Base-by-base conservation (phyloP, 441 rosid species). In the Jatropha podagrica region DNA sequence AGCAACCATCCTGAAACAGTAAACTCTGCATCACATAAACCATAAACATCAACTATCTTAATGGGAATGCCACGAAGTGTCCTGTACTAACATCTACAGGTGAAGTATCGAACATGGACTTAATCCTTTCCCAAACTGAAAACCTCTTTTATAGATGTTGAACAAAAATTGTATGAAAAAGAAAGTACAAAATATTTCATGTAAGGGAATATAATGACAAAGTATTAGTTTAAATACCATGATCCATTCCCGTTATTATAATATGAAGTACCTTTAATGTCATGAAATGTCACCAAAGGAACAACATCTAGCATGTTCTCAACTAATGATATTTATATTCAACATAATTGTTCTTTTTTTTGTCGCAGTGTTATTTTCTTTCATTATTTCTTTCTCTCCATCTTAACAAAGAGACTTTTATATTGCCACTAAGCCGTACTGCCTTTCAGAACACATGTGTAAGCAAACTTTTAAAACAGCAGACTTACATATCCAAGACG, bases 401-500 rank as follows among this genome's bases (percentile, higher is more conserved):
- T 32, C 60, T 5, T 40, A 13, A 8, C n/a, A 4, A 27, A 51
- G 10, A 59, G 15, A 56, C 18, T 7, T 71, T n/a, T 14, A 52
- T 11, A 70, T 14, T 38, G 44, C 17, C 20, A 62, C 42, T 23
- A 20, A 1, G 18, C 0, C 55, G 7, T 14, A 27, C 14, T 20
- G 41, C 38, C 64, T 54, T 74, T 54, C 26, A 51, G 44, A 20
- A 63, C 15, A 38, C 32, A 66, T 56, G 5, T 13, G 46, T 26
- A 55, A 63, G 65, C 26, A 65, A 46, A 26, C 15, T 32, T 48
- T 27, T 10, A 18, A 65, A 48, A 76, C 52, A 44, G 38, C 23
- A 68, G 76, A 83, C 96, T 85, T 90, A 95, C 99, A 86, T 80
- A 84, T 76, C 99, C 99, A 83, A 93, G 62, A 18, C 98, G 97